A percentile compares a stretch with the other conserved stretches of the same genome.
Evolutionary conservation across 805 yeast genomes (phyloP).

Genomic region (Wickerhamiella sergipiensis): DNA sequence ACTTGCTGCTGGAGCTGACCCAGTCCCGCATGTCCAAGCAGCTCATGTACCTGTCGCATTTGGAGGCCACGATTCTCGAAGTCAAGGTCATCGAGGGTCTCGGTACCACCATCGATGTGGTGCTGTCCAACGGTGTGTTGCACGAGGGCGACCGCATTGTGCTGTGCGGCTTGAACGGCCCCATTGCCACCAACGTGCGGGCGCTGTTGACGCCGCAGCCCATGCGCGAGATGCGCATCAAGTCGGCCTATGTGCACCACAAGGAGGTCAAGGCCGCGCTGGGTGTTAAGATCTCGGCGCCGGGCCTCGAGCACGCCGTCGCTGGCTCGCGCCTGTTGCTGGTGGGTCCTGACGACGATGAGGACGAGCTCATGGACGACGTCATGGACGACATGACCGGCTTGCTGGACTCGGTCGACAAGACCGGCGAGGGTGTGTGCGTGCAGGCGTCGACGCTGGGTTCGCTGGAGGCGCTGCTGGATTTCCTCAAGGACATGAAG

Average conservation of each 20-base stretch:
- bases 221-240: constrained; percentile 85
- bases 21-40: constrained; percentile 98
- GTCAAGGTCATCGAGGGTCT: constrained; percentile 97
- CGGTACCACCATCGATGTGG: constrained; percentile 97
- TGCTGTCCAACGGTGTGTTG: constrained; percentile 88
- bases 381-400: constrained; percentile 98
- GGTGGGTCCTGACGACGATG: constrained; percentile 95
- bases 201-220: constrained; percentile 98
- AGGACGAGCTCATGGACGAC: constrained; percentile 93
- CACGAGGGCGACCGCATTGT: constrained; percentile 93
- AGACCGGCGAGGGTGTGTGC: constrained; percentile 91
- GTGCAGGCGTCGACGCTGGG: constrained; percentile 98
- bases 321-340: constrained; percentile 95
- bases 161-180: constrained; percentile 96
- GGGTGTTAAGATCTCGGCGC: constrained; percentile 97
- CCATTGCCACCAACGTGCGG: constrained; percentile 89
- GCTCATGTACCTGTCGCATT: constrained; percentile 84
- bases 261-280: constrained; percentile 97
- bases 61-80: constrained; percentile 93
- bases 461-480: constrained; percentile 91
- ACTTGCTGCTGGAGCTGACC: constrained; percentile 88
- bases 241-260: constrained; percentile 92
- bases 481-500: constrained; percentile 95
- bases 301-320: constrained; percentile 94
- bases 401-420: constrained; percentile 84